phyloP scores from a whole-genome alignment of 2,329 filamentous ascomycete species.

The Gaeumannomyces sp. region DNA sequence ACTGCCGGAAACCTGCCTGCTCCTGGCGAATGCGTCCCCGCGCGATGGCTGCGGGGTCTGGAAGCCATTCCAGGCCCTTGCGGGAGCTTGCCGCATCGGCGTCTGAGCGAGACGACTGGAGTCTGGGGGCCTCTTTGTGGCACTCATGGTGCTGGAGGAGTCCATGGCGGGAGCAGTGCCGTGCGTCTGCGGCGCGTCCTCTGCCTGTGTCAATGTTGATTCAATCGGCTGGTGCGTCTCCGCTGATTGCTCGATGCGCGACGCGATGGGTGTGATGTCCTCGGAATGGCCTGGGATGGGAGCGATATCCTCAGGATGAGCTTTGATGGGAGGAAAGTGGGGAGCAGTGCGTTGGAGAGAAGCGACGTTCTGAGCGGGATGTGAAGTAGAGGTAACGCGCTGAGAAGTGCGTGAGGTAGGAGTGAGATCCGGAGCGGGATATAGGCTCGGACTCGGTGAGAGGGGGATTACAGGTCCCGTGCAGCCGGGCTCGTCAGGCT shows the following conservation, averaged over 20 bases:
- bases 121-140: not conserved
- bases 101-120: not conserved
- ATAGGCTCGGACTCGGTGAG: no score
- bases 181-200: not conserved
- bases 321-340: not conserved
- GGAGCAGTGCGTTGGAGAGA: not conserved
- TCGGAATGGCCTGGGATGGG: not conserved
- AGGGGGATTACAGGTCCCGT: not conserved
- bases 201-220: not conserved
- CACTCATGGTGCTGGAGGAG: not conserved
- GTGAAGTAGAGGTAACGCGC: no score
- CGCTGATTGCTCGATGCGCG: not conserved
- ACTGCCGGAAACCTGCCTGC: not conserved
- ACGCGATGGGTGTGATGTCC: not conserved
- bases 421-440: not conserved
- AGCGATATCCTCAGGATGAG: not conserved
- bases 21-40: not conserved
- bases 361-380: not conserved
- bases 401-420: not conserved
- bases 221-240: not conserved
- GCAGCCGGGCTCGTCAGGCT: not conserved
- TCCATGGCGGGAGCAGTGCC: not conserved
- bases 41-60: not conserved
- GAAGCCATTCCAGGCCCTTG: not conserved
- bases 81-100: not conserved